These are phyloP conservation scores for Ceratocystis ficicola DNA, from an alignment of 2,329 filamentous ascomycete genomes.

Conservation along the genomic window DNA sequence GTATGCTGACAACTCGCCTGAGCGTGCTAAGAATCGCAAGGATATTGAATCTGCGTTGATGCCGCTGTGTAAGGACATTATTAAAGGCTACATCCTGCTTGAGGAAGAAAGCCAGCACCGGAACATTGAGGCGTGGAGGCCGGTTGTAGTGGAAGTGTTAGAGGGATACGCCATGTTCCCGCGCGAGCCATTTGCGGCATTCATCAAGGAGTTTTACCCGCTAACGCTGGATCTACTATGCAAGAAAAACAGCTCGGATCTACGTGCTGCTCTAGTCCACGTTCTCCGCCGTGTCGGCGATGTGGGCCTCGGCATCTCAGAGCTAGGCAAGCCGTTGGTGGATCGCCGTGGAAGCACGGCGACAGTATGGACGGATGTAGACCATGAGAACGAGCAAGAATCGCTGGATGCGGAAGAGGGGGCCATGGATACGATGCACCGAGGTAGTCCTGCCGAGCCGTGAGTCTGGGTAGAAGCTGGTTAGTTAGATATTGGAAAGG, in stretches of 20 bases:
- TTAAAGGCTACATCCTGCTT: slow-evolving; percentile 68
- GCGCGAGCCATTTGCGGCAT: slow-evolving; percentile 61
- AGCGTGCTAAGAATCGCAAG: slow-evolving; percentile 63
- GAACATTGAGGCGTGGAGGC: slow-evolving; percentile 93
- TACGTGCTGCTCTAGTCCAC: slow-evolving; percentile 64
- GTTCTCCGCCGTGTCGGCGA: slow-evolving; percentile 77
- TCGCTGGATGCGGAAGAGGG: slow-evolving; percentile 26
- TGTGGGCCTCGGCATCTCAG: slow-evolving; percentile 48
- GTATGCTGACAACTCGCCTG: slow-evolving; percentile 81
- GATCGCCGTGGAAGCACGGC: slow-evolving; percentile 29
- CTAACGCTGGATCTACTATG: slow-evolving; percentile 69
- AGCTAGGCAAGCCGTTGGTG: slow-evolving; percentile 30
- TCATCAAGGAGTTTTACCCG: slow-evolving; percentile 76
- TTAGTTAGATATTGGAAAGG: neutral
- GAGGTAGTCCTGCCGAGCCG: neutral
- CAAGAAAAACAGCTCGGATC: slow-evolving; percentile 68
- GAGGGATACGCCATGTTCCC: slow-evolving; percentile 86
- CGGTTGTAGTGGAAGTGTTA: slow-evolving; percentile 91
- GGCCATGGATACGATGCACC: slow-evolving; percentile 27
- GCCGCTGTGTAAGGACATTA: slow-evolving; percentile 89
- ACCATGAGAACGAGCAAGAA: slow-evolving; percentile 21
- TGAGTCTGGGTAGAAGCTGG: neutral
- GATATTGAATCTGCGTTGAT: slow-evolving; percentile 88
- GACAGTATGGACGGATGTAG: slow-evolving; percentile 23
- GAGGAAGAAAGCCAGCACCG: slow-evolving; percentile 95